Evolutionary conservation across 495 filamentous ascomycete species (phyloP), one percentile per base, ranked within the genome.

Genomic region (Aspergillus conjunctus): DNA sequence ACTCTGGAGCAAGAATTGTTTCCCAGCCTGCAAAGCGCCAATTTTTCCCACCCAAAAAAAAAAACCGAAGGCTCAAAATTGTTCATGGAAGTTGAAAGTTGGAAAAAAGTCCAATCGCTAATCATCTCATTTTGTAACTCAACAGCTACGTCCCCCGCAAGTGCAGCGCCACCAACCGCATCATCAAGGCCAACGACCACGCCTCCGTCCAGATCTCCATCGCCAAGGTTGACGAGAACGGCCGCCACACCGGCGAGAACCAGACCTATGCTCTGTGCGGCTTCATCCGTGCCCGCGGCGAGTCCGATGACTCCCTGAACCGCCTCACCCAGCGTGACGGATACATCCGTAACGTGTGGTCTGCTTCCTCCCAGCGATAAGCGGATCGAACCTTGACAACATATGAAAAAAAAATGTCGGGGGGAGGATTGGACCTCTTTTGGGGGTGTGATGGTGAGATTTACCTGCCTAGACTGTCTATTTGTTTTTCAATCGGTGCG

Each of bases 181-280:
- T 98, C 87, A 97, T 98, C 87, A 97, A 97, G 85, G 91, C 94
- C 83, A 97, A 97, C 82, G 94, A 95, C 81, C 91, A 95, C 84
- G 91, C 90, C 68, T 92, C 89, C 56, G 93, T 92, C 68, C 90
- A 97, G 83, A 89, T 96, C 50, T 80, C 87, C 68, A 83, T 96
- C 75, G 92, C 90, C 77, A 93, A 95, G 79, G 89, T 96, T 71
- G 92, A 96, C 80, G 93, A 97, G 81, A 91, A 90, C 81, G 93
- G 94, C 66, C 90, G 93, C 69, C 91, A 97, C 84, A 94, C 91
- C 64, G 91, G 92, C 72, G 94, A 98, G 83, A 96, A 92, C 87
- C 88, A 97, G 79, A 89, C 91, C 70, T 97, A 96, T 75, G 95
- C 94, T 65, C 87, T 99, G 53, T 97, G 91, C 81, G 94, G 94